phyloP scores from a whole-genome alignment of 2,329 filamentous ascomycete genomes.

The Fusarium phyllophilum region DNA sequence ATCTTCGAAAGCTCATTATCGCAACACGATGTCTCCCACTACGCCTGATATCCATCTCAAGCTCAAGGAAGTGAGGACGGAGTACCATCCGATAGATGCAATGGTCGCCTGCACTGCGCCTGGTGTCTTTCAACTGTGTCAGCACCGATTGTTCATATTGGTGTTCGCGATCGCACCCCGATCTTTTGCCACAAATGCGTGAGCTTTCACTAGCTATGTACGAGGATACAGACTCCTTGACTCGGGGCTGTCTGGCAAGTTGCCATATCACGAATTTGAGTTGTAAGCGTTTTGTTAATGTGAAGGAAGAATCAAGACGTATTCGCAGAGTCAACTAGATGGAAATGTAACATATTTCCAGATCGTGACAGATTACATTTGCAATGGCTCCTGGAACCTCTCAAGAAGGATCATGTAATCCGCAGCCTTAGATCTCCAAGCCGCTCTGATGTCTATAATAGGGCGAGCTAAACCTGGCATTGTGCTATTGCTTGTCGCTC shows the following conservation, averaged over 20 bases:
- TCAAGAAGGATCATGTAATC: neutral
- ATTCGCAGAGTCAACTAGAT: neutral
- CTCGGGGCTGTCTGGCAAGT: neutral
- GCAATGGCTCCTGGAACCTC: neutral
- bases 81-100: neutral
- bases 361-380: neutral
- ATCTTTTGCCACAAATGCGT: neutral
- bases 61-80: neutral
- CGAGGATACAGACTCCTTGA: neutral
- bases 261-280: neutral
- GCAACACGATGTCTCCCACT: neutral
- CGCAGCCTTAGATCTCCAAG: neutral
- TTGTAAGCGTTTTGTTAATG: neutral
- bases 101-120: neutral
- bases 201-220: neutral
- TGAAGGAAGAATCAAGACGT: neutral
- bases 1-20: neutral
- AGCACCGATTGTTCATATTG: neutral
- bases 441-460: neutral
- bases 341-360: neutral
- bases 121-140: neutral
- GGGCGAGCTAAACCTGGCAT: neutral
- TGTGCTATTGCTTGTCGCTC: neutral
- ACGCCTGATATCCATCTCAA: neutral
- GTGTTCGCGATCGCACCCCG: neutral